A percentile compares a stretch with the other conserved stretches of the same genome.
phyloP scores from a whole-genome alignment of 352 stramenopile species.

The Pythium dissotocum region DNA sequence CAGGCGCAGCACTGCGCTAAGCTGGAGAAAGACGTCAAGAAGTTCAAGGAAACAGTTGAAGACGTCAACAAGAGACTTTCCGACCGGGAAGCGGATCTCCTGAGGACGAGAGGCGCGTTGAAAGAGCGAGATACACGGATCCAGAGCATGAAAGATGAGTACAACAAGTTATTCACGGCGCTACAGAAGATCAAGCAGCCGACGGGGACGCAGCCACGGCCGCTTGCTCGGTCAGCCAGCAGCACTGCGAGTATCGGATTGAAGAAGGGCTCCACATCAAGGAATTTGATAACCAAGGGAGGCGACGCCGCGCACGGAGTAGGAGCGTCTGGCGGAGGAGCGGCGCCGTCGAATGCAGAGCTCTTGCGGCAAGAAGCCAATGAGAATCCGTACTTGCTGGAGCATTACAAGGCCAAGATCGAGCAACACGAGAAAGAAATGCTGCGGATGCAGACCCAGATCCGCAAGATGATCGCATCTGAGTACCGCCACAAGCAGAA shows the following conservation, averaged over 20 bases:
- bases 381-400: conserved; percentile 70
- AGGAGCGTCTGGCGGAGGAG: background rate
- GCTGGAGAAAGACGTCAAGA: conserved; percentile 55
- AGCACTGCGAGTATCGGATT: conserved; percentile 10
- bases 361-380: conserved; percentile 28
- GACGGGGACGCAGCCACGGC: background rate
- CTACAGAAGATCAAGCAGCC: conserved; percentile 66
- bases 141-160: conserved; percentile 69
- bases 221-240: conserved; percentile 1
- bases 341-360: background rate
- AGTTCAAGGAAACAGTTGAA: conserved; percentile 30
- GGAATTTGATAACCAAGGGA: background rate
- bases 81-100: conserved; percentile 50
- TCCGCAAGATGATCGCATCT: conserved; percentile 79
- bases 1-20: conserved; percentile 47
- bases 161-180: conserved; percentile 66
- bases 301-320: background rate
- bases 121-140: conserved; percentile 58
- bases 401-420: conserved; percentile 56
- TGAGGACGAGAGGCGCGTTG: conserved; percentile 46
- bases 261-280: background rate
- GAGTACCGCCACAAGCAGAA: conserved; percentile 79
- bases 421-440: conserved; percentile 57
- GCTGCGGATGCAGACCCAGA: conserved; percentile 62
- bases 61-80: conserved; percentile 31